Evolutionary conservation across 2,329 filamentous ascomycete genomes (phyloP).

Genomic region (Alternaria atra): DNA sequence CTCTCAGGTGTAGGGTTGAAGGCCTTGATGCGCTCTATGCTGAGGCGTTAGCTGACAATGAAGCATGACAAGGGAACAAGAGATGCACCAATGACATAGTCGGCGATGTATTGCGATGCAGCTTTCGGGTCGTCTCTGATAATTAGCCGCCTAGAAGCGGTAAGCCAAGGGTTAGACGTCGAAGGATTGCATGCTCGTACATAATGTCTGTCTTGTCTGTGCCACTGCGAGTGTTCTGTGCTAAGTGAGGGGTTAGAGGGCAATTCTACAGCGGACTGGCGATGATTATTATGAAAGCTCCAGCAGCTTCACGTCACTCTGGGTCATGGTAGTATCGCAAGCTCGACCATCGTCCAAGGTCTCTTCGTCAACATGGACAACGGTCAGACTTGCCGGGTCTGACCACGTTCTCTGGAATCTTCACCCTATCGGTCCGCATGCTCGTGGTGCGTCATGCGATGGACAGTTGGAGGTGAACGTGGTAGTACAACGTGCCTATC

Average conservation of each 20-base stretch:
- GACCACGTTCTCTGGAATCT: slow-evolving; percentile 17
- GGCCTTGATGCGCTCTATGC: slow-evolving; percentile 75
- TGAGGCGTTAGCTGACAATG: slow-evolving; percentile 34
- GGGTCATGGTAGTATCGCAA: slow-evolving; percentile 21
- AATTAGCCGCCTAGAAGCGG: slow-evolving; percentile 75
- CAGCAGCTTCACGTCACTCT: slow-evolving; percentile 32
- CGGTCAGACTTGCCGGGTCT: slow-evolving; percentile 32
- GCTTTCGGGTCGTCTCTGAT: slow-evolving; percentile 75
- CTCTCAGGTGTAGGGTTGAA: slow-evolving; percentile 76
- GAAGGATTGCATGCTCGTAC: slow-evolving; percentile 42
- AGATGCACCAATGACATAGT: slow-evolving; percentile 75
- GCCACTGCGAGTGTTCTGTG: slow-evolving; percentile 1
- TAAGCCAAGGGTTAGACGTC: slow-evolving; percentile 36
- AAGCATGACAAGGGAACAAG: slow-evolving; percentile 31
- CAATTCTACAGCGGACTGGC: slow-evolving; percentile 10
- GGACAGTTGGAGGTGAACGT: slow-evolving; percentile 38
- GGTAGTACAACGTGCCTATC: slow-evolving; percentile 45
- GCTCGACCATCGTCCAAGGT: slow-evolving; percentile 29
- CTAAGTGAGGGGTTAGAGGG: slow-evolving; percentile 2
- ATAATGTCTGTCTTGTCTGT: slow-evolving; percentile 30
- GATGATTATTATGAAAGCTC: slow-evolving; percentile 28
- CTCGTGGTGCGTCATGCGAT: slow-evolving; percentile 35
- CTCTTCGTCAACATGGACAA: slow-evolving; percentile 36
- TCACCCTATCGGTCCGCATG: slow-evolving; percentile 10
- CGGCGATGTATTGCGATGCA: slow-evolving; percentile 79